Base-by-base conservation (phyloP, 495 filamentous ascomycete genomes). In the Talaromyces thailandensis region DNA sequence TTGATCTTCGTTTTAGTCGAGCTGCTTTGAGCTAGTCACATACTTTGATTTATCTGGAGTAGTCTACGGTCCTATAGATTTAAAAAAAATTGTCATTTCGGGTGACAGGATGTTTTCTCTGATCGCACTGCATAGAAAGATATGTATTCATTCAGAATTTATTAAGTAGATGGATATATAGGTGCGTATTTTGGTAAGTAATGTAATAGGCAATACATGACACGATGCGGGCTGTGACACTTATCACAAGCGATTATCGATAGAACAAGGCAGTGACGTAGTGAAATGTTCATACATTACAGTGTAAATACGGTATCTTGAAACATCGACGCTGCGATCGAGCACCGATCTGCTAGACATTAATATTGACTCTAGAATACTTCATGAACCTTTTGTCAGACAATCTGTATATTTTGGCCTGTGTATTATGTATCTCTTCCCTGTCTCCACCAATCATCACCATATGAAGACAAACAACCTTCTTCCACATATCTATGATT, bases 401-500 rank as follows among this genome's bases (percentile, higher is more conserved):
- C 18, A 48, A 3, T 48, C 18, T 21, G 43, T 55, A 55, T 28
- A 55, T 55, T 26, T 28, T 28, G n/a, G 23, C 8, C 21, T 25
- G 48, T 18, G 11, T 24, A 21, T 52, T 12, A 52, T 9, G 8
- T 52, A 14, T 40, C 14, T 40, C 21, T 28, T 7, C 12, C 51
- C 23, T 25, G n/a, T n/a, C n/a, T 55, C 11, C 23, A 6, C 7
- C 23, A 51, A 8, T 21, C 45, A 2, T 26, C 51, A 14, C 51
- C 26, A 35, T 23, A 31, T n/a, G 4, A 35, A 25, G 7, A 31
- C 7, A 35, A 56, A 25, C 35, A 35, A 14, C 51, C 21, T 16
- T 14, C 55, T 31, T 8, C 29, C 29, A 31, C 55, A 65, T 64
- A 63, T 74, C 70, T 71, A 73, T 70, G 53, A 64, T 67, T 70